Conservation (phyloP, 2,329 filamentous ascomycete genomes). For the Clarireedia monteithiana region DNA sequence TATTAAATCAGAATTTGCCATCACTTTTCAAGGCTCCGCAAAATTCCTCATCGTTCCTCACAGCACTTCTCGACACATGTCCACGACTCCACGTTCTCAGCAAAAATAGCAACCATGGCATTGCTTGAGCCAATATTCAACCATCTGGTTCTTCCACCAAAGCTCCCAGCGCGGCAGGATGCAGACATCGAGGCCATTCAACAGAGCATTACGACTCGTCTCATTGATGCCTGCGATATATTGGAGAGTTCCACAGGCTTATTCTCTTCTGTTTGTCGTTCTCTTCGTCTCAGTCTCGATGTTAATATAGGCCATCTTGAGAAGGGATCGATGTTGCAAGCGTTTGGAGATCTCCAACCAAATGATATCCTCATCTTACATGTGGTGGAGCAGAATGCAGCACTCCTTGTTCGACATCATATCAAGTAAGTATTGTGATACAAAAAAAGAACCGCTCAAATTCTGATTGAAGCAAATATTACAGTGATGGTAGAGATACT, state of each 20-base stretch:
- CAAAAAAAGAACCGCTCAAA: conserved; percentile 8
- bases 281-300: conserved; percentile 13
- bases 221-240: conserved; percentile 19
- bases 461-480: conserved; percentile 4
- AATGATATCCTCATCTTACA: conserved; percentile 34
- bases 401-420: conserved; percentile 34
- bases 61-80: too few relatives aligned
- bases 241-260: conserved; percentile 15
- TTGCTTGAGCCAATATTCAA: conserved; percentile 29
- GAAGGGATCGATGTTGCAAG: conserved; percentile 20
- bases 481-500: conserved; percentile 12
- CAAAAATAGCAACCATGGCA: conserved; percentile 7
- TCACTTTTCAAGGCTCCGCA: too few relatives aligned
- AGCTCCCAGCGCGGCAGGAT: conserved; percentile 32
- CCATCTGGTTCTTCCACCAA: conserved; percentile 37
- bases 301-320: not conserved
- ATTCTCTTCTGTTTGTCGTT: conserved; percentile 14
- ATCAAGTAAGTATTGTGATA: conserved; percentile 24
- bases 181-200: conserved; percentile 26
- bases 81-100: too few relatives aligned
- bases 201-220: conserved; percentile 21
- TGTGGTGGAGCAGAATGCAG: conserved; percentile 40
- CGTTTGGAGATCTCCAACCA: conserved; percentile 23
- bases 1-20: too few relatives aligned
- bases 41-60: too few relatives aligned